A percentile compares a stretch with the other conserved stretches of the same genome.
Conservation (phyloP, 805 yeast species). For the Lachancea dasiensis region DNA sequence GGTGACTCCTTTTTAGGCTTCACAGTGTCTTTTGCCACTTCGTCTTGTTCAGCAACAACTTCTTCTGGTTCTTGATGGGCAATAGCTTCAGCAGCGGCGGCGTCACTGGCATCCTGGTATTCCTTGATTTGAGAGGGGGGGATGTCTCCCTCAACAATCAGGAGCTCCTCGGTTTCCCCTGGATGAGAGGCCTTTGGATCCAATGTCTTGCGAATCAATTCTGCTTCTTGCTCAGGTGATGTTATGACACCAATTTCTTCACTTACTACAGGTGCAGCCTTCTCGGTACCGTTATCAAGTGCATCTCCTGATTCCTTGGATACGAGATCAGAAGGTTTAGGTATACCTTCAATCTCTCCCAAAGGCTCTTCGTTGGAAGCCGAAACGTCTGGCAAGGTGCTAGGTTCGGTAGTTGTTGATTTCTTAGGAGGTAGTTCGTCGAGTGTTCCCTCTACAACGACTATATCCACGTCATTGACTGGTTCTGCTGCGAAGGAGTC, state of each 20-base stretch:
- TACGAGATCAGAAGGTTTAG: constrained; percentile 3
- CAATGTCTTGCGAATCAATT: constrained; percentile 10
- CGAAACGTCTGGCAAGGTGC: background rate
- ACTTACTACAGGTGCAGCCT: constrained; percentile 1
- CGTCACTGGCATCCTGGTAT: constrained; percentile 9
- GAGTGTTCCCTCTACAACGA: constrained; percentile 4
- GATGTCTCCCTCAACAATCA: constrained; percentile 7
- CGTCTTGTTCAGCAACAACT: constrained; percentile 15
- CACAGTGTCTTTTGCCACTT: constrained; percentile 8
- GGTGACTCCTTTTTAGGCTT: constrained; percentile 9
- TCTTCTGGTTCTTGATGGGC: constrained; percentile 35
- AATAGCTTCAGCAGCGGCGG: constrained; percentile 30
- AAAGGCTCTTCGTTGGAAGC: constrained; percentile 5
- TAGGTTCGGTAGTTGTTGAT: background rate
- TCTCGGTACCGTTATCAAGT: constrained; percentile 3
- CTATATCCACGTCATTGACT: constrained; percentile 4
- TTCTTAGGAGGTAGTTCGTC: constrained; percentile 1
- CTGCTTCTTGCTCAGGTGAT: constrained; percentile 12
- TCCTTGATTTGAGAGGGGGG: constrained; percentile 8
- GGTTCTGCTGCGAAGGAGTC: background rate
- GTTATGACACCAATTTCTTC: constrained; percentile 12
- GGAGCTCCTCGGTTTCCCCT: constrained; percentile 12
- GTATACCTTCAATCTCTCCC: constrained; percentile 2
- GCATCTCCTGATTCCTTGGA: constrained; percentile 5
- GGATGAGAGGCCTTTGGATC: constrained; percentile 15